Evolutionary conservation across 2,329 filamentous ascomycete genomes (phyloP).

Genomic region (Aspergillus neotritici): DNA sequence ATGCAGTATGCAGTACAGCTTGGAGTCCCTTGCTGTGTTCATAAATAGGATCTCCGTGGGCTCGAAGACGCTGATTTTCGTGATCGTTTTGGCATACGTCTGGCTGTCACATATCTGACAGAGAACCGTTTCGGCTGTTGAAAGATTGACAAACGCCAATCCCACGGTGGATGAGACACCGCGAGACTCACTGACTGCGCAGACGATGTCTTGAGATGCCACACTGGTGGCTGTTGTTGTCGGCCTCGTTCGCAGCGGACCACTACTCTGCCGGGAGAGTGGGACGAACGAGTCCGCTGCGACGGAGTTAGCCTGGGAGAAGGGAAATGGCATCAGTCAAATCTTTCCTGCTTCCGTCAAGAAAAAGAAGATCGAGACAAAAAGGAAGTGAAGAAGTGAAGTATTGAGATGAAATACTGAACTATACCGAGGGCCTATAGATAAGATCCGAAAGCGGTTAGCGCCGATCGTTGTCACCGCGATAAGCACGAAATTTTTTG

Average conservation of each 20-base stretch:
- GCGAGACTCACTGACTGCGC: slow-evolving; percentile 81
- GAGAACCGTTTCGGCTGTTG: slow-evolving; percentile 75
- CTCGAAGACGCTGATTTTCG: slow-evolving; percentile 76
- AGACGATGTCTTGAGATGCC: slow-evolving; percentile 68
- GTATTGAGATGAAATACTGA: not conserved
- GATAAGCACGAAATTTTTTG: slow-evolving; percentile 15
- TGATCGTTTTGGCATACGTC: slow-evolving; percentile 80
- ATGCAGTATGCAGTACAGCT: slow-evolving; percentile 66
- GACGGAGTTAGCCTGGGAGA: slow-evolving; percentile 9
- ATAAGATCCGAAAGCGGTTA: slow-evolving; percentile 15
- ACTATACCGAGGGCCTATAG: slow-evolving; percentile 2
- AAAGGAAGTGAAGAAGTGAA: not conserved
- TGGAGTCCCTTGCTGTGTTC: slow-evolving; percentile 67
- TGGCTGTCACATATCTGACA: slow-evolving; percentile 92
- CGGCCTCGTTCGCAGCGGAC: slow-evolving; percentile 44
- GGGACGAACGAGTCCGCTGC: slow-evolving; percentile 16
- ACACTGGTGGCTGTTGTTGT: slow-evolving; percentile 54
- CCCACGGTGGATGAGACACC: slow-evolving; percentile 79
- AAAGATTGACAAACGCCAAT: slow-evolving; percentile 78
- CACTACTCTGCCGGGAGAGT: slow-evolving; percentile 33
- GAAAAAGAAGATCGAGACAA: not conserved
- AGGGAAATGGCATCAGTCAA: not conserved
- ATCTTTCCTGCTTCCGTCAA: too few species aligned
- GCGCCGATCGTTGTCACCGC: slow-evolving; percentile 10
- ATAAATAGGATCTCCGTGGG: slow-evolving; percentile 77